A percentile compares a stretch with the other conserved stretches of the same genome.
phyloP scores from a whole-genome alignment of 208 protist species.

The Trypanosomatidae sp. region DNA sequence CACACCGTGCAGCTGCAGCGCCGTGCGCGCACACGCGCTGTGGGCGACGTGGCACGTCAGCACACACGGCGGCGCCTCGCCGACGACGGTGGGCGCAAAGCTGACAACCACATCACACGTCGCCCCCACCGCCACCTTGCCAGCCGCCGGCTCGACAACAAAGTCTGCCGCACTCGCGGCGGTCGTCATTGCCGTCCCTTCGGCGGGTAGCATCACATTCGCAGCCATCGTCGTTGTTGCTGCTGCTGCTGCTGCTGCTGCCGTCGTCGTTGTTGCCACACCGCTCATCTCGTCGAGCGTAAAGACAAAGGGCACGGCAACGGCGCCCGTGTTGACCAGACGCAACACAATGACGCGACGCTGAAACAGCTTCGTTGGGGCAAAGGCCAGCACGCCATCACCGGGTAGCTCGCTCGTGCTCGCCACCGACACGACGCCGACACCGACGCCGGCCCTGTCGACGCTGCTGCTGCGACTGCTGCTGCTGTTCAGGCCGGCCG shows the following conservation, averaged over 20 bases:
- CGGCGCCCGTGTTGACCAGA: constrained; percentile 79
- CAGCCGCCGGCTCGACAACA: constrained; percentile 41
- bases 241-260: not conserved
- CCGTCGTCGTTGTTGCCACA: not conserved
- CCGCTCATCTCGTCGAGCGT: constrained; percentile 1
- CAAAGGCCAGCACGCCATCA: constrained; percentile 65
- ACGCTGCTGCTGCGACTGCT: too few relatives aligned
- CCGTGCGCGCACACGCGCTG: constrained; percentile 16
- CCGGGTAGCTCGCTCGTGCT: too few relatives aligned
- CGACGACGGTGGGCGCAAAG: constrained; percentile 76
- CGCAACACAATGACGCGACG: constrained; percentile 50
- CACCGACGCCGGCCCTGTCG: too few relatives aligned
- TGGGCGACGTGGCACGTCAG: constrained; percentile 54
- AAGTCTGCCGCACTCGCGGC: constrained; percentile 18
- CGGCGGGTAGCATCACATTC: not conserved
- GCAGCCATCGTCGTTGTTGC: not conserved
- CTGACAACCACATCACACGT: constrained; percentile 47
- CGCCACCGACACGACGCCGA: too few relatives aligned
- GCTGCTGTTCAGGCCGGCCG: too few relatives aligned
- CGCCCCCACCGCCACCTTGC: constrained; percentile 29
- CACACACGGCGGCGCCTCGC: constrained; percentile 12
- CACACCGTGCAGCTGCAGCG: constrained; percentile 60
- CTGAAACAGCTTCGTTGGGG: constrained; percentile 92
- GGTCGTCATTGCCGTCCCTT: constrained; percentile 1
- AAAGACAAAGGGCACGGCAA: constrained; percentile 62